phyloP scores from a whole-genome alignment of 2,329 filamentous ascomycete genomes.

The Thelonectria blattea region DNA sequence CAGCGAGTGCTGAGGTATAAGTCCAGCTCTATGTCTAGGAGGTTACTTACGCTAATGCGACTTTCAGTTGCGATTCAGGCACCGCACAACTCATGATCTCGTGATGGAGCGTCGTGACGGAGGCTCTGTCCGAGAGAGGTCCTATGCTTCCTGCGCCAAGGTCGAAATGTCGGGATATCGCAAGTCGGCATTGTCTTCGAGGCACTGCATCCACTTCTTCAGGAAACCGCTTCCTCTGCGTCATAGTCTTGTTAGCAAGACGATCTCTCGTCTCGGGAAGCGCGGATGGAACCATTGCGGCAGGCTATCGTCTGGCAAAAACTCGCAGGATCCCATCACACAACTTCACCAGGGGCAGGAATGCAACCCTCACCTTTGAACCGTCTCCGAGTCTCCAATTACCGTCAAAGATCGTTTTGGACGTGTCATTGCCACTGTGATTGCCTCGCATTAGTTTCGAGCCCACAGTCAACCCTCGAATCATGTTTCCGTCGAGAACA shows the following conservation, averaged over 20 bases:
- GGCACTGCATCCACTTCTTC: conserved; percentile 86
- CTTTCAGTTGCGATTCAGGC: not conserved
- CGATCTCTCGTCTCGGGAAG: conserved; percentile 30
- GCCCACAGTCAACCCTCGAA: conserved; percentile 9
- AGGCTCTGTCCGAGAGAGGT: not conserved
- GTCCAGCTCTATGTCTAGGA: conserved; percentile 2
- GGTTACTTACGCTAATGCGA: conserved; percentile 3
- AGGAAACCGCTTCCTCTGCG: conserved; percentile 82
- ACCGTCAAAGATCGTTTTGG: conserved; percentile 89
- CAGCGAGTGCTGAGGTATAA: conserved; percentile 5
- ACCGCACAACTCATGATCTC: not conserved
- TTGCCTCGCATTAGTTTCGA: conserved; percentile 31
- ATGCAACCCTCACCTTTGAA: conserved; percentile 68
- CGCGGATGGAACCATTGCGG: conserved; percentile 28
- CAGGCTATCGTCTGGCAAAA: conserved; percentile 26
- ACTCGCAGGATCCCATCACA: conserved; percentile 17
- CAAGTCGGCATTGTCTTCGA: conserved; percentile 89
- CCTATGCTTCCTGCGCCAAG: conserved; percentile 36
- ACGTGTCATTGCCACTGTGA: conserved; percentile 96
- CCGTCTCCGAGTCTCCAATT: conserved; percentile 93
- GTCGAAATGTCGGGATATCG: conserved; percentile 77
- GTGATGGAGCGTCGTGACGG: not conserved
- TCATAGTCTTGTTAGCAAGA: conserved; percentile 26
- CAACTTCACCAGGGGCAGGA: not conserved
- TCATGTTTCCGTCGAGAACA: conserved; percentile 4